phyloP scores from a whole-genome alignment of 768 basidiomycete genomes.

The Boletellus ananas region DNA sequence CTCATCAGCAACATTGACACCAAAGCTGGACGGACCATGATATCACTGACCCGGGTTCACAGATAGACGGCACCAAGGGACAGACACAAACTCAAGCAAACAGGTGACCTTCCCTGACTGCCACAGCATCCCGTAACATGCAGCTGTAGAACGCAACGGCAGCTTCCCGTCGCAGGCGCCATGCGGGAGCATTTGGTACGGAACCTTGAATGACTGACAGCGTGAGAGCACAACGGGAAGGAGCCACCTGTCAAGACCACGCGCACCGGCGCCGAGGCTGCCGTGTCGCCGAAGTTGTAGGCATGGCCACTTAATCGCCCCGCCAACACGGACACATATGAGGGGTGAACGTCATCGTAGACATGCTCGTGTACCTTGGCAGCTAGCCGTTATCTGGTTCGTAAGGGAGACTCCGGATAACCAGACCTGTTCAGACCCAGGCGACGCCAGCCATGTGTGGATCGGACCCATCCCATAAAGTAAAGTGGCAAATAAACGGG shows the following conservation, averaged over 20 bases:
- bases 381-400: too few relatives aligned
- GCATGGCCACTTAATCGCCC: too few relatives aligned
- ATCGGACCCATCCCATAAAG: not conserved
- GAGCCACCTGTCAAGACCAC: too few relatives aligned
- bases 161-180: too few relatives aligned
- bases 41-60: not conserved
- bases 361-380: too few relatives aligned
- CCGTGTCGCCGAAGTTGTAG: not conserved
- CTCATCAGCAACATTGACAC: not conserved
- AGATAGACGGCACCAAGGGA: not conserved
- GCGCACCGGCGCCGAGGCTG: too few relatives aligned
- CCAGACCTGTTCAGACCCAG: too few relatives aligned
- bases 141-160: not conserved
- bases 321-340: too few relatives aligned
- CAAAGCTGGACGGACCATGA: not conserved
- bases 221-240: not conserved
- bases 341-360: too few relatives aligned
- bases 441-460: not conserved
- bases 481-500: too few relatives aligned
- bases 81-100: not conserved
- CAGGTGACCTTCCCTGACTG: not conserved
- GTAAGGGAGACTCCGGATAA: too few relatives aligned
- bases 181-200: not conserved
- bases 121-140: not conserved
- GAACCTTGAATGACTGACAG: not conserved